phyloP scores from a whole-genome alignment of 495 filamentous ascomycete genomes.

The Darksidea phi region DNA sequence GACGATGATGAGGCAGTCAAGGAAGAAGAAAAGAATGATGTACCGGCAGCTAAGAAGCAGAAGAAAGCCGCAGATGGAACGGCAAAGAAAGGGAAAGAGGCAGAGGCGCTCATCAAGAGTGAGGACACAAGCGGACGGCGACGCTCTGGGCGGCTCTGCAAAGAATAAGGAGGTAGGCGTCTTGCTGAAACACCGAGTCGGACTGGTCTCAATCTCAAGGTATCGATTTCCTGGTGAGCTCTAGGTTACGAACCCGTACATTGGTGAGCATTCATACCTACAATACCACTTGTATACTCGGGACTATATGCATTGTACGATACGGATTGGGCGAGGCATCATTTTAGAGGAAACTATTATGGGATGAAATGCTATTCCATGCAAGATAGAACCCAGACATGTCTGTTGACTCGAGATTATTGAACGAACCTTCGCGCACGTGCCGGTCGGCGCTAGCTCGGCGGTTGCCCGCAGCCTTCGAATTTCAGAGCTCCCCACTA shows the following conservation, averaged over 20 bases:
- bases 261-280: too few species aligned
- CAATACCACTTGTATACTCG: too few species aligned
- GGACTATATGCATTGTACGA: too few species aligned
- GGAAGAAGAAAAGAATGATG: conserved; percentile 6
- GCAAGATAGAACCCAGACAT: too few species aligned
- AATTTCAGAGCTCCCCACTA: conserved; percentile 8
- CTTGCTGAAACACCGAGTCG: neutral
- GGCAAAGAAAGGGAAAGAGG: conserved; percentile 1
- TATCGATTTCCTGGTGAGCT: too few species aligned
- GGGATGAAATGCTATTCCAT: too few species aligned
- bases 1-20: conserved; percentile 23
- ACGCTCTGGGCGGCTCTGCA: conserved; percentile 19
- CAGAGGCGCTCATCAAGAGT: neutral
- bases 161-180: neutral
- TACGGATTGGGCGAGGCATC: too few species aligned
- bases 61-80: conserved; percentile 3
- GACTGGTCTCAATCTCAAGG: too few species aligned
- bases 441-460: conserved; percentile 1
- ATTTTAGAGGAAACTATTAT: too few species aligned
- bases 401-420: too few species aligned
- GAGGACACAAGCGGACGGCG: conserved; percentile 11
- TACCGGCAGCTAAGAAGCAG: conserved; percentile 18
- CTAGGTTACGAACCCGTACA: too few species aligned
- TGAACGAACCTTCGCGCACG: neutral
- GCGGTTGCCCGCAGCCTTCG: neutral